Evolutionary conservation across 768 basidiomycete genomes (phyloP).

Genomic region (Termitomyces sp.): DNA sequence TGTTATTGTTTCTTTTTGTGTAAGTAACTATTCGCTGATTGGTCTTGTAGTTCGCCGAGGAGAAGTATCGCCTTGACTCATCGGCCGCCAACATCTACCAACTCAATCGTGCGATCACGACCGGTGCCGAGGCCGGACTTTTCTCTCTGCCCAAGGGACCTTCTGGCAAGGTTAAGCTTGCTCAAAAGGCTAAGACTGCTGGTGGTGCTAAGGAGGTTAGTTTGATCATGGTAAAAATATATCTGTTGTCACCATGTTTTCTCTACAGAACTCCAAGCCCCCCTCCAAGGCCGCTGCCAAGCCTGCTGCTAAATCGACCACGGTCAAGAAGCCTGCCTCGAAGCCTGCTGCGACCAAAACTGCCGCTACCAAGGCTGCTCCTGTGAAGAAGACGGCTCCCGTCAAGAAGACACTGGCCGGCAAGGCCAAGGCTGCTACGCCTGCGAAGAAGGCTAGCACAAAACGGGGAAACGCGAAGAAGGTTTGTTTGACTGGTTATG

Average conservation of each 20-base stretch:
- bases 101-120: conserved; percentile 69
- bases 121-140: conserved; percentile 52
- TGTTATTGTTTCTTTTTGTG: conserved; percentile 17
- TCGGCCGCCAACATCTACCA: conserved; percentile 64
- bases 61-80: conserved; percentile 74
- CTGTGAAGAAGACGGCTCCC: conserved; percentile 37
- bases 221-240: conserved; percentile 1
- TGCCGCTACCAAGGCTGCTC: conserved; percentile 22
- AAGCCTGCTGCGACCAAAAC: conserved; percentile 29
- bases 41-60: conserved; percentile 66
- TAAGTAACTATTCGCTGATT: conserved; percentile 12
- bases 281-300: conserved; percentile 34
- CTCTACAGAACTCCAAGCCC: conserved; percentile 50
- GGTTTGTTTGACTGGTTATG: background rate
- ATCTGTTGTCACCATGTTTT: background rate
- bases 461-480: conserved; percentile 10
- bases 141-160: conserved; percentile 39
- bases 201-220: conserved; percentile 59
- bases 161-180: conserved; percentile 64
- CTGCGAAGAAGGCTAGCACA: conserved; percentile 32
- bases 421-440: conserved; percentile 34
- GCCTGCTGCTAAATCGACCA: conserved; percentile 27
- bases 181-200: conserved; percentile 41
- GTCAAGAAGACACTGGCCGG: conserved; percentile 59
- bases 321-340: conserved; percentile 28